phyloP scores from a whole-genome alignment of 192 early-diverging fungal species.

The Coemansia javaensis region DNA sequence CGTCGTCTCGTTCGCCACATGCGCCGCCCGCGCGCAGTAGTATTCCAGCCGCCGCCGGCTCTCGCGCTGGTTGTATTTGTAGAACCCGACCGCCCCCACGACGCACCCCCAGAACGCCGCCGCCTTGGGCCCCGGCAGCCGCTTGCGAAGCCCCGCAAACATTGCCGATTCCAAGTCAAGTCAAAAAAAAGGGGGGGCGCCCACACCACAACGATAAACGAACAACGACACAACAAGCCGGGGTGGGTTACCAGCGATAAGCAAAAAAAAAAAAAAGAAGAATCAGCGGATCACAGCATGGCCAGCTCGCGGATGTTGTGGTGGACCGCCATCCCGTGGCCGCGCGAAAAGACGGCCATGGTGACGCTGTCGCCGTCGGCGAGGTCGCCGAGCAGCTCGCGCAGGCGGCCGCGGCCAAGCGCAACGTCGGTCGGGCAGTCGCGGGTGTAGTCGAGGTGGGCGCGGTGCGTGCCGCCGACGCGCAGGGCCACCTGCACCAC shows the following conservation, averaged over 20 bases:
- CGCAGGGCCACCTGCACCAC: not conserved
- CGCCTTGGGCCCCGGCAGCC: conserved; percentile 45
- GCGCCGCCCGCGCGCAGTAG: conserved; percentile 33
- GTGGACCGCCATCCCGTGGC: too few species aligned
- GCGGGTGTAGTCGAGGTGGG: not conserved
- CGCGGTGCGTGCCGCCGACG: not conserved
- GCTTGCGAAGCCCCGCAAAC: conserved; percentile 24
- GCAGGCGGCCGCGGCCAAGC: not conserved
- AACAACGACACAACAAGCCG: too few species aligned
- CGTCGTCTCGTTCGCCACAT: conserved; percentile 28
- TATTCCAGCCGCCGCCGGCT: conserved; percentile 27
- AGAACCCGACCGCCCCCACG: conserved; percentile 19
- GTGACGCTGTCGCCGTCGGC: not conserved
- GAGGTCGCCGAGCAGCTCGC: not conserved
- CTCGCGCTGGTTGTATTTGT: conserved; percentile 47
- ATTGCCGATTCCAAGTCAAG: too few species aligned
- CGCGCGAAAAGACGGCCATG: not conserved
- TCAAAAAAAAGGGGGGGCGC: too few species aligned
- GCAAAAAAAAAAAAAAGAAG: too few species aligned
- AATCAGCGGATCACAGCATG: too few species aligned
- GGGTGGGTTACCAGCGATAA: too few species aligned
- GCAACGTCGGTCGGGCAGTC: not conserved
- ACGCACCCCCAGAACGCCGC: conserved; percentile 39
- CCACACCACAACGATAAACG: too few species aligned
- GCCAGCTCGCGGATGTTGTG: not conserved